phyloP scores from a whole-genome alignment of 768 basidiomycete genomes.

The Amanita pseudoporphyria region DNA sequence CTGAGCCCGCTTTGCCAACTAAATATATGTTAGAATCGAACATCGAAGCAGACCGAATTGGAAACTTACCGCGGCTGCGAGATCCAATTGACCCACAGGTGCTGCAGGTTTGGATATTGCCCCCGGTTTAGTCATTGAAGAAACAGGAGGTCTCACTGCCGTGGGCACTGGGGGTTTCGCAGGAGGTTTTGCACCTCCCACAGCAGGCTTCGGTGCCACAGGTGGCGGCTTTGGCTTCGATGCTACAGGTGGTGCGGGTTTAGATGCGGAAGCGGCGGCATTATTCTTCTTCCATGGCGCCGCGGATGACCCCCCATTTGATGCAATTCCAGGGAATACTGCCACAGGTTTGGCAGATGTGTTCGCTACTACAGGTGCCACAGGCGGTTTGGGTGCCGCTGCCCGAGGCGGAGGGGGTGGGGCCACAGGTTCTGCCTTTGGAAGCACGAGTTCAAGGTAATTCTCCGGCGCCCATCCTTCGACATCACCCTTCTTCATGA shows the following conservation, averaged over 20 bases:
- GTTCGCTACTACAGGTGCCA: conserved; percentile 41
- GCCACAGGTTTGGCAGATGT: conserved; percentile 68
- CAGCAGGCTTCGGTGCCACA: conserved; percentile 42
- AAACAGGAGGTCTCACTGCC: conserved; percentile 39
- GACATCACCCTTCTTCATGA: conserved; percentile 69
- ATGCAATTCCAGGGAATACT: conserved; percentile 69
- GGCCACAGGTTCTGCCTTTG: conserved; percentile 51
- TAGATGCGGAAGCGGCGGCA: conserved; percentile 33
- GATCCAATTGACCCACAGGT: conserved; percentile 57
- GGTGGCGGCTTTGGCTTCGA: conserved; percentile 65
- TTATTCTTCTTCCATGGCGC: conserved; percentile 65
- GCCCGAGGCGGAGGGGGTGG: conserved; percentile 63
- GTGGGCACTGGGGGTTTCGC: conserved; percentile 57
- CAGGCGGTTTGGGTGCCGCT: conserved; percentile 25
- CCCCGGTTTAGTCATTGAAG: conserved; percentile 29
- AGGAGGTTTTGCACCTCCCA: conserved; percentile 28
- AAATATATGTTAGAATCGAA: conserved; percentile 3
- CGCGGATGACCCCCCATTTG: conserved; percentile 47
- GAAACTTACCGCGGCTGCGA: conserved; percentile 68
- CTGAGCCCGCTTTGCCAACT: conserved; percentile 78
- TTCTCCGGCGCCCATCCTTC: conserved; percentile 97
- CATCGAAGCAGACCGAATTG: not conserved
- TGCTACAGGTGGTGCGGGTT: conserved; percentile 58
- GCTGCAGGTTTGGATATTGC: conserved; percentile 30
- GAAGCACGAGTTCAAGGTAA: conserved; percentile 77